Percentiles rank a stretch among this genome's conserved stretches.
Conservation (phyloP, 2,329 filamentous ascomycete genomes). For the Bipolaris bicolor region DNA sequence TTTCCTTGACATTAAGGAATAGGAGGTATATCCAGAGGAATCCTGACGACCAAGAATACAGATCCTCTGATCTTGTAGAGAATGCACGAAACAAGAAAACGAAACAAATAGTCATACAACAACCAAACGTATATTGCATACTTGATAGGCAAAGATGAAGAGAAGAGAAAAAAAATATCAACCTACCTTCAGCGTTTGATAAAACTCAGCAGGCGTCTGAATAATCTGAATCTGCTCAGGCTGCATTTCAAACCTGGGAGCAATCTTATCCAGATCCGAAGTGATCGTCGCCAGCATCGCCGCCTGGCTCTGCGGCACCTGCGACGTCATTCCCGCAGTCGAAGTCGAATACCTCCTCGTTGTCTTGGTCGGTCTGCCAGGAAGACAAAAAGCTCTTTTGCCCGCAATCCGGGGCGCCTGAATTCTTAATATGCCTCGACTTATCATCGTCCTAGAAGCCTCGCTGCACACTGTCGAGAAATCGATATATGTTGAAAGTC, state of each 20-base stretch:
- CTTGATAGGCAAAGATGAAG: not conserved
- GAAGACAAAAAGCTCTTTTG: conserved; percentile 24
- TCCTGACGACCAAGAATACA: not conserved
- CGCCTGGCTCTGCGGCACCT: conserved; percentile 54
- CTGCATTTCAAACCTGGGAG: conserved; percentile 86
- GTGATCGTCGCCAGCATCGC: conserved; percentile 66
- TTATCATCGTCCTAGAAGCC: conserved; percentile 38
- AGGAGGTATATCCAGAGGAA: not conserved
- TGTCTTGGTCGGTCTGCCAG: conserved; percentile 23
- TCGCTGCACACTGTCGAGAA: not conserved
- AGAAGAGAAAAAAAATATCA: not conserved
- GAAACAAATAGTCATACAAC: not conserved
- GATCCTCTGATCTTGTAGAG: no score
- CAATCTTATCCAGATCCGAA: conserved; percentile 82
- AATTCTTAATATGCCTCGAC: conserved; percentile 37
- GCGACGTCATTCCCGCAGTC: conserved; percentile 34
- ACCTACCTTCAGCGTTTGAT: conserved; percentile 82
- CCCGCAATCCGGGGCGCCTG: conserved; percentile 28
- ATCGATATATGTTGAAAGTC: not conserved
- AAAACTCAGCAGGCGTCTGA: conserved; percentile 84
- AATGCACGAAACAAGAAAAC: not conserved
- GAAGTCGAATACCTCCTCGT: conserved; percentile 45
- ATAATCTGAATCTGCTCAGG: conserved; percentile 82
- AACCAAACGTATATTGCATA: not conserved
- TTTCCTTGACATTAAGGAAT: not conserved